Base-by-base conservation (phyloP, 352 stramenopile genomes). In the Globisporangium yorkense region DNA sequence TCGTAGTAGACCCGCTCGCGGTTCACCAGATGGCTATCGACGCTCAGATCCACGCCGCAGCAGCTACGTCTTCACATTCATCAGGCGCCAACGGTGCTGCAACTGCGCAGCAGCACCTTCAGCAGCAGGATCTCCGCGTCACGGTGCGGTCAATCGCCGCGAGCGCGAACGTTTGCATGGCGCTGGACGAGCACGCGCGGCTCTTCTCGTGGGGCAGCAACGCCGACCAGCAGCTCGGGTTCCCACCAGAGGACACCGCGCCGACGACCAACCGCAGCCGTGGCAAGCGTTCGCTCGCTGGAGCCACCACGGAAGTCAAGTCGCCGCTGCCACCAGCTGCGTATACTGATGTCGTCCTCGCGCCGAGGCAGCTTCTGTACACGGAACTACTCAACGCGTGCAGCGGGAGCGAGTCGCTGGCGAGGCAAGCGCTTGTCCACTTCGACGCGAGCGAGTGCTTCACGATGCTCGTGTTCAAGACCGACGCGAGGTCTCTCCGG, bases 161-260 rank as follows among this genome's bases (percentile, higher is more conserved):
- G 2, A 64, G 65, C 1, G 61, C 63, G 21, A 70, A 80, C 46
- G 49, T 61, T 16, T 66, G 57, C 1, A 24, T 86, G 35, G 78
- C 60, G 2, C 31, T 86, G 10, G 78, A 88, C 40, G 78, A 81
- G 6, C 62, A 77, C 39, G 63, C 70, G 5, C 69, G 72, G 29
- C 49, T 88, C 33, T 85, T 85, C 27, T 57, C 63, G 0, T 88
- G 78, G 75, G 75, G 78, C 21, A 61, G 75, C 59, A 87, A 87
- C 45, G 18, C 33, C 16, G 53, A 65, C 1, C 61, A 64, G 4
- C 75, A 85, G 54, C 62, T 85, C 27, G 74, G 78, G 18, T 9
- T 71, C n/a, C 10, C 41, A 29, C 39, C 49, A 7, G n/a, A 35
- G 1, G 40, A 37, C n/a, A 18, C 27, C 21, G 12, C 27, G n/a